These are phyloP conservation scores for Pharus latifolius DNA, from an alignment of 176 grass and related monocot genomes.

Conservation along the genomic window DNA sequence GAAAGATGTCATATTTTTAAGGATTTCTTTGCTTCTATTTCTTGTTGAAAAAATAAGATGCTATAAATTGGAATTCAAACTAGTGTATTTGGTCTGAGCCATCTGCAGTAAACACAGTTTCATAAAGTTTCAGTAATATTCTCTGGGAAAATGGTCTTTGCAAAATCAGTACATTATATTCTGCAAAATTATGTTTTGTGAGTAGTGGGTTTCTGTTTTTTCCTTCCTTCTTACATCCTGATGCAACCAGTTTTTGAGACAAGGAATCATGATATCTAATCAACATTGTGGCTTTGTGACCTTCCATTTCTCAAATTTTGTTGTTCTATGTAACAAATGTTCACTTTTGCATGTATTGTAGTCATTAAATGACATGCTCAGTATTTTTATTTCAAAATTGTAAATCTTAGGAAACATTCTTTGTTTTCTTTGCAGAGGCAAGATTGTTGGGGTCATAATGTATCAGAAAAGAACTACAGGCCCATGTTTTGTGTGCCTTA, in stretches of 20 bases:
- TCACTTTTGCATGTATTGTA: not conserved
- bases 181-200: not conserved
- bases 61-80: not conserved
- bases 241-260: not conserved
- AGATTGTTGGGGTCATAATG: slow-evolving; percentile 25
- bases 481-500: slow-evolving; percentile 33
- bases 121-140: not conserved
- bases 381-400: not conserved
- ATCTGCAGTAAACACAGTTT: not conserved
- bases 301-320: not conserved
- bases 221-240: not conserved
- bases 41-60: not conserved
- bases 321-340: not conserved
- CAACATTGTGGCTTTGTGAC: not conserved
- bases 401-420: not conserved
- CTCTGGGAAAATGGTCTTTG: not conserved
- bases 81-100: not conserved
- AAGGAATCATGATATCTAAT: not conserved
- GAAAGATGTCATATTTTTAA: not conserved
- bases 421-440: slow-evolving; percentile 39
- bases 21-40: not conserved
- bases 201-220: not conserved
- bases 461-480: slow-evolving; percentile 41
- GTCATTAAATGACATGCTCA: not conserved
- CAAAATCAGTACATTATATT: no score